phyloP scores from a whole-genome alignment of 306 rosid species.

The Ochetophila trinervis region DNA sequence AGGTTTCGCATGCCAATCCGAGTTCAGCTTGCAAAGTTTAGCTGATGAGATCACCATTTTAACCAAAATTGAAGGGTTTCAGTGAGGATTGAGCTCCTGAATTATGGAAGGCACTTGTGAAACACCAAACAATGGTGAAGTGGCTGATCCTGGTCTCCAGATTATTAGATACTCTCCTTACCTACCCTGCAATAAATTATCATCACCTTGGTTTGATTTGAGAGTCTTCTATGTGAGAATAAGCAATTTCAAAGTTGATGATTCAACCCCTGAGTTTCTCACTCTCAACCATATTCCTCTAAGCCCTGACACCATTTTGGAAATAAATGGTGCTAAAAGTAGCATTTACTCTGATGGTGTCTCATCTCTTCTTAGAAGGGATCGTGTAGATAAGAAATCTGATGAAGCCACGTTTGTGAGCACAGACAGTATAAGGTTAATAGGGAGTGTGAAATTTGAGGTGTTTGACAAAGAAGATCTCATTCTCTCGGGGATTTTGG shows the following conservation, averaged over 20 bases:
- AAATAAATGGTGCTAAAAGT: slow-evolving; percentile 77
- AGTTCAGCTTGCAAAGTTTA: slow-evolving; percentile 25
- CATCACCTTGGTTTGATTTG: slow-evolving; percentile 75
- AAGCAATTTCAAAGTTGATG: slow-evolving; percentile 64
- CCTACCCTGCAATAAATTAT: slow-evolving; percentile 47
- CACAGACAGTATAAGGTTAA: slow-evolving; percentile 75
- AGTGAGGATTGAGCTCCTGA: slow-evolving; percentile 35
- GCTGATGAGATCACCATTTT: slow-evolving; percentile 11
- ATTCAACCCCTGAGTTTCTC: slow-evolving; percentile 65
- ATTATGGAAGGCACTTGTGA: slow-evolving; percentile 51
- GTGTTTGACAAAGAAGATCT: slow-evolving; percentile 67
- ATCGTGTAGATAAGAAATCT: slow-evolving; percentile 77
- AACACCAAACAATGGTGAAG: slow-evolving; percentile 41
- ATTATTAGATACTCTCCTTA: slow-evolving; percentile 57
- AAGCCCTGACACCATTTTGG: slow-evolving; percentile 72
- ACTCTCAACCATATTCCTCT: slow-evolving; percentile 73
- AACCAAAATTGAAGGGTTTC: slow-evolving; percentile 28
- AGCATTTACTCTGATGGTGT: slow-evolving; percentile 59
- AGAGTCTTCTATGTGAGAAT: slow-evolving; percentile 86
- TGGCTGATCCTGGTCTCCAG: slow-evolving; percentile 43
- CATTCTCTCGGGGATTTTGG: slow-evolving; percentile 68
- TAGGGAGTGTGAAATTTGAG: slow-evolving; percentile 74
- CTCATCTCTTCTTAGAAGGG: slow-evolving; percentile 78
- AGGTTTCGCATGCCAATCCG: slow-evolving; percentile 40
- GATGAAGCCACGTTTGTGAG: slow-evolving; percentile 85